Conservation (phyloP, 169 alveolate genomes). For the Eimeria falciformis region DNA sequence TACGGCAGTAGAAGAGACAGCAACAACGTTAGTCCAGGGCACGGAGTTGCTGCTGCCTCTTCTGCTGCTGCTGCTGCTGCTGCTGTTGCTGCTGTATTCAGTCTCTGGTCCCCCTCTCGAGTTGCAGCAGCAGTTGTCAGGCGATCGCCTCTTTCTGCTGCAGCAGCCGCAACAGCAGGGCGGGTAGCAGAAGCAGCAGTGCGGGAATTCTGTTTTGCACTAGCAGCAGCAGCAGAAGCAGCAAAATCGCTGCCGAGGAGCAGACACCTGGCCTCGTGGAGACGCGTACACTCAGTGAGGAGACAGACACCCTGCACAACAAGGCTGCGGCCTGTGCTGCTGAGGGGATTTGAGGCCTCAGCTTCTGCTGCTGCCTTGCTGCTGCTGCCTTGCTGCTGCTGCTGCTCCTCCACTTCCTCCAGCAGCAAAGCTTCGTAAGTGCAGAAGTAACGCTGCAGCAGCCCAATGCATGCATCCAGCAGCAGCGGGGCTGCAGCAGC, state of each 20-base stretch:
- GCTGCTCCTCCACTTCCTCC: constrained; percentile 15
- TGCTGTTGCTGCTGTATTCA: background rate
- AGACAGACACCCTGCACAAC: constrained; percentile 13
- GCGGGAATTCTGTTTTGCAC: background rate
- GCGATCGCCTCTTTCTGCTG: background rate
- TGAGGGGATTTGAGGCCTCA: constrained; percentile 17
- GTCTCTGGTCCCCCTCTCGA: background rate
- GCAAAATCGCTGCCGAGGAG: background rate
- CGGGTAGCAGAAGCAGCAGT: background rate
- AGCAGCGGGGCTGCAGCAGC: background rate
- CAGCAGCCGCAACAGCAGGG: background rate
- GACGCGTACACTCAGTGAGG: constrained; percentile 5
- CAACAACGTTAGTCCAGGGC: background rate
- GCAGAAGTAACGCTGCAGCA: constrained; percentile 28
- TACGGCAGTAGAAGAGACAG: constrained; percentile 16
- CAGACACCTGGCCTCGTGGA: background rate
- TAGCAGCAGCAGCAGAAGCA: background rate
- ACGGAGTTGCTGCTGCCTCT: background rate
- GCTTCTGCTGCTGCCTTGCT: background rate
- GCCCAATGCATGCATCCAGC: constrained; percentile 24
- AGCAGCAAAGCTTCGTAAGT: constrained; percentile 28
- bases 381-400: constrained; percentile 12
- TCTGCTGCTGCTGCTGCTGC: background rate
- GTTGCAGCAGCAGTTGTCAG: background rate
- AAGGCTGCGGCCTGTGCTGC: constrained; percentile 2